These are phyloP conservation scores for Fraxinus baroniana DNA, from an alignment of 305 asterid genomes.

Conservation along the genomic window DNA sequence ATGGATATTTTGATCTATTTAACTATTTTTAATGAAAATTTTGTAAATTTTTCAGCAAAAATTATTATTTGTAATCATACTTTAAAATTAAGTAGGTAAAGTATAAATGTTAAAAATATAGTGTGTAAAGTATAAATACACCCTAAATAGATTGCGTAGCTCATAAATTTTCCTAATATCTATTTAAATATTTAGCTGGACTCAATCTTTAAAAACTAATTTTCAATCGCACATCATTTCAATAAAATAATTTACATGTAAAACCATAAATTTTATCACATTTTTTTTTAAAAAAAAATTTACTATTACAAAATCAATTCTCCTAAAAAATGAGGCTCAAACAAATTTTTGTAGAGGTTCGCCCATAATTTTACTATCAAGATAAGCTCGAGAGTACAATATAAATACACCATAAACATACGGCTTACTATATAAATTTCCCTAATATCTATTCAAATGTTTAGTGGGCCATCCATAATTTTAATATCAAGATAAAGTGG, in stretches of 20 bases:
- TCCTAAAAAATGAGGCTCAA: background rate
- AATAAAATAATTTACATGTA: too few species aligned
- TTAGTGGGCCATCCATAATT: background rate
- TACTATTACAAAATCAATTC: too few species aligned
- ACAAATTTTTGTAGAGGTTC: background rate
- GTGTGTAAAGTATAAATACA: background rate
- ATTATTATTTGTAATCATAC: background rate
- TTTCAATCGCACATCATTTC: background rate
- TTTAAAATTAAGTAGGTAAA: background rate
- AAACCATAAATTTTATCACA: background rate
- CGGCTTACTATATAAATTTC: background rate
- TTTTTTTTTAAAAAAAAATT: too few species aligned
- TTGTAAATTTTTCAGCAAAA: background rate
- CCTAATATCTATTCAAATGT: background rate
- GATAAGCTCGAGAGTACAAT: background rate
- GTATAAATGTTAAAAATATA: background rate
- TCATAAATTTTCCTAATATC: background rate
- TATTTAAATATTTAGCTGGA: background rate
- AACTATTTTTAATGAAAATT: background rate
- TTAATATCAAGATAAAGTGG: background rate
- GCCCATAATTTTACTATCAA: background rate
- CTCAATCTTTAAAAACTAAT: too few species aligned
- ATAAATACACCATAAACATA: background rate
- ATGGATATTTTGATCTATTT: too few species aligned
- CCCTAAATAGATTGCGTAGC: background rate